Evolutionary conservation across 495 filamentous ascomycete genomes (phyloP).

Genomic region (Talaromyces proteolyticus): DNA sequence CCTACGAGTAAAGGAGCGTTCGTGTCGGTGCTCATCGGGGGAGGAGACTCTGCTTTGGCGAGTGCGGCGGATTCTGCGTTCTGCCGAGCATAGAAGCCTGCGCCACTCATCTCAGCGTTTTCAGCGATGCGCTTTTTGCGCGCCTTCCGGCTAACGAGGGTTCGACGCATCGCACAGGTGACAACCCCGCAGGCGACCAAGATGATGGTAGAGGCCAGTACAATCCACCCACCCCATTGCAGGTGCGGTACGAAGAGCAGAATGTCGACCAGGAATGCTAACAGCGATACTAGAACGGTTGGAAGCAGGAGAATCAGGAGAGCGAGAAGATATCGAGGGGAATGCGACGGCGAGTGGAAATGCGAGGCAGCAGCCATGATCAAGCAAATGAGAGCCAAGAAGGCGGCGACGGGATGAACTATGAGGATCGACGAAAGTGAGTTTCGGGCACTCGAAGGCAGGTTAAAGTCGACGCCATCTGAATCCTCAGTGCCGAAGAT

Average conservation of each 20-base stretch:
- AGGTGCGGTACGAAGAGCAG: slow-evolving; percentile 92
- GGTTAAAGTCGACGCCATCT: slow-evolving; percentile 57
- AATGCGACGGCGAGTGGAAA: slow-evolving; percentile 88
- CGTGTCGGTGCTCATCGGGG: slow-evolving; percentile 38
- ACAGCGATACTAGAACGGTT: slow-evolving; percentile 74
- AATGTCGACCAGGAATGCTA: slow-evolving; percentile 94
- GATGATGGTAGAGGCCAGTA: slow-evolving; percentile 84
- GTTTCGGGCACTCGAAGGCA: slow-evolving; percentile 66
- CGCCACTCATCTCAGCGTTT: slow-evolving; percentile 91
- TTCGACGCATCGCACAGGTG: slow-evolving; percentile 95
- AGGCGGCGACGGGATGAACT: slow-evolving; percentile 84
- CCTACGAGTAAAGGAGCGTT: slow-evolving; percentile 40
- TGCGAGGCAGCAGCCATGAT: slow-evolving; percentile 75
- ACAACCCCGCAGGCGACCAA: slow-evolving; percentile 79
- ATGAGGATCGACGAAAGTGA: slow-evolving; percentile 89
- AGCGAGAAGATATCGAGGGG: slow-evolving; percentile 76
- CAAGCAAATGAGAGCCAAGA: slow-evolving; percentile 81
- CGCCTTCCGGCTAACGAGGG: slow-evolving; percentile 86
- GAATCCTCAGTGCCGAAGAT: slow-evolving; percentile 35
- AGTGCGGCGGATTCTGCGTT: slow-evolving; percentile 40
- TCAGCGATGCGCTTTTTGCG: slow-evolving; percentile 85
- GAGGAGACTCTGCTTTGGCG: slow-evolving; percentile 34
- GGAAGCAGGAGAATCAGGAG: slow-evolving; percentile 82
- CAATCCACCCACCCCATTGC: slow-evolving; percentile 91
- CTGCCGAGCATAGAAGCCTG: slow-evolving; percentile 81